Evolutionary conservation across 176 grass and related monocot genomes (phyloP), one percentile per base, ranked within the genome.

Genomic region (Avena insularis): DNA sequence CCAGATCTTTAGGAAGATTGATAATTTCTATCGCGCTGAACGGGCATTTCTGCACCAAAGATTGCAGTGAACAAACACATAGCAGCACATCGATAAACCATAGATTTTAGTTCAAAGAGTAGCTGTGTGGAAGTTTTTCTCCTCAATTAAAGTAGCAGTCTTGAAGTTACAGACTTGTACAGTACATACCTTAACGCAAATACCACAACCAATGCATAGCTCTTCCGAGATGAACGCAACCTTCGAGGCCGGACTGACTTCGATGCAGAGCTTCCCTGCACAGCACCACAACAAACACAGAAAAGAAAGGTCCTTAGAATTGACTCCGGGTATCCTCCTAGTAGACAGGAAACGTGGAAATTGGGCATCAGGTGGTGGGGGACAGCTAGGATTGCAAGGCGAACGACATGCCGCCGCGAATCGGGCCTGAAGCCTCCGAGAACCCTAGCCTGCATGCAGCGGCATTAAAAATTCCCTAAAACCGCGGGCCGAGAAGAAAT

Each of bases 1-100:
- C 97, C 84, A 98, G 56, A 70, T 95, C 92, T 78, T 98, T 96
- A 38, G 97, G 97, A 49, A 98, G 87, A 78, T 98, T 96, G 65
- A 98, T 94, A 68, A 98, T 98, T n/a, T 92, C 87, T 85, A 98
- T 98, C 20, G 97, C 92, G 55, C 94, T 92, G 83, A 98, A 98
- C 13, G 97, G 97, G 31, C 97, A 98, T 98, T 98, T 98, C 93
- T 98, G 87, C 53, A 80, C 53, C 47, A 82, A 43, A 53, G 27
- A 83, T 89, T 68, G 79, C 21, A 45, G 36, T 40, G 38, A 75
- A 12, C 68, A 5, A 82, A 40, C 0, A 7, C n/a, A 77, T 13
- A 87, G 38, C 38, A 40, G 38, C 13, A 36, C 9, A 14, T 9
- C 11, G 27, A 3, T 14, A 82, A 8, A 20, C 49, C 47, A 21